Percentiles rank a stretch among this genome's conserved stretches.
Conservation (phyloP, 1,139 yeast genomes). For the Candida pseudoviswanathii region DNA sequence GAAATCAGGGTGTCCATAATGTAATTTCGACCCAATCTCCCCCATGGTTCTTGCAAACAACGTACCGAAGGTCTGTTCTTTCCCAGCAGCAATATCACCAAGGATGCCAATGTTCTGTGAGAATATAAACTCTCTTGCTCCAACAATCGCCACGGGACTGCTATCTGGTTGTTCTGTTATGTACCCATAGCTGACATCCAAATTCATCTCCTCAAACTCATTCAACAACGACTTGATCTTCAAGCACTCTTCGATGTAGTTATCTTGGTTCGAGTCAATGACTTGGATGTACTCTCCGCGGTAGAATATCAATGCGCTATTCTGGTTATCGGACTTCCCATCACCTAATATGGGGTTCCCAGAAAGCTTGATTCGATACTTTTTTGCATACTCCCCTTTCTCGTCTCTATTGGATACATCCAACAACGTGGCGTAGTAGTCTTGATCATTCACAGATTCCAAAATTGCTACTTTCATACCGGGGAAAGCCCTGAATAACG, state of each 20-base stretch:
- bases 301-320: constrained; percentile 72
- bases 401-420: constrained; percentile 49
- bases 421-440: constrained; percentile 58
- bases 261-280: constrained; percentile 87
- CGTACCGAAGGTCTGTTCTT: constrained; percentile 92
- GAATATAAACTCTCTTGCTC: constrained; percentile 87
- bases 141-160: constrained; percentile 76
- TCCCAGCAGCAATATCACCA: constrained; percentile 93
- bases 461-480: constrained; percentile 60
- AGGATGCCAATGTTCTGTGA: constrained; percentile 83
- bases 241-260: constrained; percentile 81
- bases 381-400: constrained; percentile 45
- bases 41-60: constrained; percentile 84
- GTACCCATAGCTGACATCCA: constrained; percentile 42
- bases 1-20: constrained; percentile 92
- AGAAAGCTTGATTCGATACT: constrained; percentile 61
- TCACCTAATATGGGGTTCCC: constrained; percentile 91
- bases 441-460: constrained; percentile 45
- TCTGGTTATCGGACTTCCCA: constrained; percentile 88
- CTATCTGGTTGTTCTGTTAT: constrained; percentile 13
- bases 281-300: constrained; percentile 89
- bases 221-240: constrained; percentile 76
- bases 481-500: constrained; percentile 64
- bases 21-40: constrained; percentile 83
- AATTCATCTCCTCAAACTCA: constrained; percentile 70